Evolutionary conservation across 164 flowering plant genomes (phyloP), one percentile per base, ranked within the genome.

Genomic region (Tetracentron sinense): DNA sequence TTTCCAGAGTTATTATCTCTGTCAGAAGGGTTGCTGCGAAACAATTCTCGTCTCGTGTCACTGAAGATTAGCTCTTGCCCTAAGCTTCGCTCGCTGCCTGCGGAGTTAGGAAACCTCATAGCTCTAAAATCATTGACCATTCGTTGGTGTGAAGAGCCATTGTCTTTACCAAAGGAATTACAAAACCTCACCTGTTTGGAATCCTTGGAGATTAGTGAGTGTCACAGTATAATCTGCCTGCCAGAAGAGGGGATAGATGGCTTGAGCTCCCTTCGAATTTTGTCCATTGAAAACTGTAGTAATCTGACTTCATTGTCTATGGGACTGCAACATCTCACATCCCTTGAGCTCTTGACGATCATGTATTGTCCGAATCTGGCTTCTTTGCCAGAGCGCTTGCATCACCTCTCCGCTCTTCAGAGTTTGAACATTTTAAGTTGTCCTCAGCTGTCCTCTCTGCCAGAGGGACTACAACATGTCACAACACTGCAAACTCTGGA

Each of bases 301-400:
- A n/a, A n/a, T n/a, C 27, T 66, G 29, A 22, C 26, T 51, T 46
- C 47, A 16, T 7, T 58, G 12, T 35, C 63, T 16, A 0, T n/a
- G n/a, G n/a, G n/a, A n/a, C n/a, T n/a, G n/a, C n/a, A n/a, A n/a
- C n/a, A n/a, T n/a, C n/a, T n/a, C n/a, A n/a, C n/a, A n/a, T n/a
- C n/a, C n/a, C n/a, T n/a, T n/a, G n/a, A n/a, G n/a, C n/a, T n/a
- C n/a, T n/a, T n/a, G n/a, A n/a, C n/a, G n/a, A n/a, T n/a, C n/a
- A n/a, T n/a, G n/a, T n/a, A 26, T 38, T 66, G 69, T 48, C 64
- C 63, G 25, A 52, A 3, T 27, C 46, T 67, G 25, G 23, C 59
- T 28, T 53, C 54, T 22, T 42, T 68, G 29, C 66, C 65, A 6
- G 65, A n/a, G 19, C 48, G 53, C 7, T n/a, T n/a, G n/a, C n/a